These are phyloP conservation scores for button mushroom (Agaricus bisporus) DNA, from an alignment of 768 basidiomycete species.

Conservation along the genomic window DNA sequence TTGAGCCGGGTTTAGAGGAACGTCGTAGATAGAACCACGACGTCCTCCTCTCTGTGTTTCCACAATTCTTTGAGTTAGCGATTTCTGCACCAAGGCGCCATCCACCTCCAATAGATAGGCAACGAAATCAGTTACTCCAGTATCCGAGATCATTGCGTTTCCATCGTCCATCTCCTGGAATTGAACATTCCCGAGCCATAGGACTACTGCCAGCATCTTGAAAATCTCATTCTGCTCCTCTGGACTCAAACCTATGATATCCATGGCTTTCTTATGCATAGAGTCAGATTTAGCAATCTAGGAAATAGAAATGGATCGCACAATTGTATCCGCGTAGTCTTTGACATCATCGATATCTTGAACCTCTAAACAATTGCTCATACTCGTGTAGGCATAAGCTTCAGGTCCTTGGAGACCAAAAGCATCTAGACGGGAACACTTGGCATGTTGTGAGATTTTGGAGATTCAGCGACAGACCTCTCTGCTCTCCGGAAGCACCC, in stretches of 20 bases:
- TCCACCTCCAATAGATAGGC: constrained; percentile 93
- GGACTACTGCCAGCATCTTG: constrained; percentile 82
- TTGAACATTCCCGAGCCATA: constrained; percentile 96
- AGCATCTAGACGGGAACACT: constrained; percentile 51
- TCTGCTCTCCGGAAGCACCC: constrained; percentile 82
- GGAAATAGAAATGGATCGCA: constrained; percentile 29
- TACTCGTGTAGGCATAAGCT: constrained; percentile 87
- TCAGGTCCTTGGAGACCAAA: constrained; percentile 97
- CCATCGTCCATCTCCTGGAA: constrained; percentile 87
- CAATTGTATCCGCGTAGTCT: constrained; percentile 87
- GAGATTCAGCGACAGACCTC: constrained; percentile 46
- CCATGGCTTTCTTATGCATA: constrained; percentile 77
- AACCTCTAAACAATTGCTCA: constrained; percentile 89
- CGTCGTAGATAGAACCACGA: constrained; percentile 94
- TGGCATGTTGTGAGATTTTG: constrained; percentile 5
- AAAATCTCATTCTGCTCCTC: constrained; percentile 91
- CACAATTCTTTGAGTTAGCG: constrained; percentile 75
- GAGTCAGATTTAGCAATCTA: constrained; percentile 3
- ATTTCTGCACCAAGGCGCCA: constrained; percentile 73
- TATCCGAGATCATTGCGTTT: constrained; percentile 74
- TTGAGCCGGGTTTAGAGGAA: constrained; percentile 90
- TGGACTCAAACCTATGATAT: constrained; percentile 77
- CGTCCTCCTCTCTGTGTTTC: constrained; percentile 93
- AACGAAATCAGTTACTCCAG: constrained; percentile 90
- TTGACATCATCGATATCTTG: constrained; percentile 83